phyloP scores from a whole-genome alignment of 2,329 filamentous ascomycete genomes.

The Scedosporium boydii region DNA sequence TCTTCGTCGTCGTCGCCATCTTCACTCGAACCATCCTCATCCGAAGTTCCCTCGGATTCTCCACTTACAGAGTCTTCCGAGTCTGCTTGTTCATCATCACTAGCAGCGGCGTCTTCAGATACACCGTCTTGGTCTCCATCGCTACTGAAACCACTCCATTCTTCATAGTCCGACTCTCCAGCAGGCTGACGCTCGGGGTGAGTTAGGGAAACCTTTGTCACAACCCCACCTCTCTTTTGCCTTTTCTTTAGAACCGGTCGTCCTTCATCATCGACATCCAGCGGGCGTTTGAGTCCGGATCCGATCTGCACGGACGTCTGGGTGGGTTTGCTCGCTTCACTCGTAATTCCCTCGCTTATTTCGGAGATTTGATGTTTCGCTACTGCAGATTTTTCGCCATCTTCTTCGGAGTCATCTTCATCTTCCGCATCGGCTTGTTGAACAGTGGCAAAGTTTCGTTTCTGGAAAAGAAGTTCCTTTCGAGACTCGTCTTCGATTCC shows the following conservation, averaged over 20 bases:
- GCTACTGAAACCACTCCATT: conserved; percentile 55
- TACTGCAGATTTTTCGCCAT: conserved; percentile 11
- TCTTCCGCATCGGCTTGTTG: conserved; percentile 15
- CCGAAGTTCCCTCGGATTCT: conserved; percentile 10
- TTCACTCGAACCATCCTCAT: conserved; percentile 15
- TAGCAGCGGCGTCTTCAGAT: conserved; percentile 16
- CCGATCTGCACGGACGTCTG: conserved; percentile 35
- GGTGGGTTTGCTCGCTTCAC: conserved; percentile 4
- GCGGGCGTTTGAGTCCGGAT: conserved; percentile 75
- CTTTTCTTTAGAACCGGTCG: conserved; percentile 75
- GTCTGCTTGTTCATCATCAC: not conserved
- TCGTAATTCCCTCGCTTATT: not conserved
- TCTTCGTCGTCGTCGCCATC: conserved; percentile 22
- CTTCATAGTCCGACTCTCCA: conserved; percentile 33
- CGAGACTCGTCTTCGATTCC: conserved; percentile 47
- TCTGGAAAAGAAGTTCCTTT: conserved; percentile 43
- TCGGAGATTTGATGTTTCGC: conserved; percentile 7
- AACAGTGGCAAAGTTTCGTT: conserved; percentile 12
- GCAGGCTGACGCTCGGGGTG: conserved; percentile 28
- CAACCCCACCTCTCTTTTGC: conserved; percentile 58
- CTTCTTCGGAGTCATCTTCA: conserved; percentile 19
- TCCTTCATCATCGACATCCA: conserved; percentile 71
- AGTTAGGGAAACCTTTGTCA: conserved; percentile 40
- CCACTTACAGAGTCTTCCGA: conserved; percentile 13
- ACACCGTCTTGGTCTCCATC: conserved; percentile 25